Evolutionary conservation across 805 yeast species (phyloP), one percentile per base, ranked within the genome.

Genomic region (Priceomyces fermenticarens): DNA sequence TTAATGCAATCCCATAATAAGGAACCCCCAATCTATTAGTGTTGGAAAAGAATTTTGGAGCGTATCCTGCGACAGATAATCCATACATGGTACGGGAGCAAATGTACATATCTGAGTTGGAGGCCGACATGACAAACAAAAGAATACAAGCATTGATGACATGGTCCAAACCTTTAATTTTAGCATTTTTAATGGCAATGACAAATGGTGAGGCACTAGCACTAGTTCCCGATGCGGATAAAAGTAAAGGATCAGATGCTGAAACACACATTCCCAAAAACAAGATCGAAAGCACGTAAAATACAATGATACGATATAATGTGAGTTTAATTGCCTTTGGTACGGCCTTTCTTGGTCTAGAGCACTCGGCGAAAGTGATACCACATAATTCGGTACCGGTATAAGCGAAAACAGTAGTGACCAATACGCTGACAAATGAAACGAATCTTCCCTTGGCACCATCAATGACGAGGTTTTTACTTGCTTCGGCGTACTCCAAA

Each of bases 141-240:
- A 88, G 63, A 49, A 88, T 83, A 59, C 87, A 81, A 2, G 83
- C 91, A 59, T 88, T 88, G 54, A 88, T 70, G 36, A 88, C 73
- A 50, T 83, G 85, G 30, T 89, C 89, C 46, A 88, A 66, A 0
- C 79, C 90, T 7, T 58, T 53, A 46, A 87, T 85, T 13, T 72
- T 61, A 12, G 88, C 85, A 49, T 75, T 76, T 46, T 75, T 75
- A 54, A 87, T 82, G 36, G 95, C 96, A 54, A 86, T 81, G 39
- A 86, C 90, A 54, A 86, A 87, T 30, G 96, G 95, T 11, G 93
- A 84, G 14, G 91, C 89, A 31, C 83, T 74, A 2, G 90, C 88
- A 32, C 72, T 66, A 32, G 70, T 69, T 38, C 79, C 73, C 12
- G 78, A 72, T 11, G 81, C 80, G 40, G 60, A 55, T 49, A 76